phyloP scores from a whole-genome alignment of 306 rosid species.

The Gastrolobium villosum region DNA sequence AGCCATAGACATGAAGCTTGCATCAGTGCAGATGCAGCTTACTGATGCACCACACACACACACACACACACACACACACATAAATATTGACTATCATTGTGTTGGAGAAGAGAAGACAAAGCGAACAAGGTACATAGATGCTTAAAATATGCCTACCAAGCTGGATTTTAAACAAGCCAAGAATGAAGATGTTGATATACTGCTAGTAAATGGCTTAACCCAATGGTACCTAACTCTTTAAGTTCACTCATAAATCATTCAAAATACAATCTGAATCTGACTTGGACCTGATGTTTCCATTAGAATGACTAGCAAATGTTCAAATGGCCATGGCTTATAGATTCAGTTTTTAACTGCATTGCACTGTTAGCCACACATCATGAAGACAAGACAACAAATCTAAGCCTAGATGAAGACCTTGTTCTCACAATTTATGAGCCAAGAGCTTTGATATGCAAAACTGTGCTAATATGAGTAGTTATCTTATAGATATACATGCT shows the following conservation, averaged over 20 bases:
- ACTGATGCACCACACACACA: background rate
- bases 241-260: slow-evolving; percentile 10
- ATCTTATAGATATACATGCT: background rate
- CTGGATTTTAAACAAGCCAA: background rate
- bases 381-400: slow-evolving; percentile 5
- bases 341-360: background rate
- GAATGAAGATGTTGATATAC: slow-evolving; percentile 13
- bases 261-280: slow-evolving; percentile 29
- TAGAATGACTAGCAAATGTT: slow-evolving; percentile 34
- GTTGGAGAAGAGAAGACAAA: slow-evolving; percentile 18
- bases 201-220: slow-evolving; percentile 22
- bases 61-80: background rate
- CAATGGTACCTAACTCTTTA: background rate
- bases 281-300: background rate
- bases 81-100: slow-evolving; percentile 28
- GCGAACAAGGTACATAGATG: background rate
- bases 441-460: slow-evolving; percentile 5
- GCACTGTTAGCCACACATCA: slow-evolving; percentile 20
- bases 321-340: background rate
- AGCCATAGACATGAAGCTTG: slow-evolving; percentile 17
- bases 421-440: slow-evolving; percentile 15
- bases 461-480: slow-evolving; percentile 3
- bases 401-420: background rate
- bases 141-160: slow-evolving; percentile 22
- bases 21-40: slow-evolving; percentile 2